These are phyloP conservation scores for Nicotiana obtusifolia DNA, from an alignment of 257 asterid genomes.

Conservation along the genomic window DNA sequence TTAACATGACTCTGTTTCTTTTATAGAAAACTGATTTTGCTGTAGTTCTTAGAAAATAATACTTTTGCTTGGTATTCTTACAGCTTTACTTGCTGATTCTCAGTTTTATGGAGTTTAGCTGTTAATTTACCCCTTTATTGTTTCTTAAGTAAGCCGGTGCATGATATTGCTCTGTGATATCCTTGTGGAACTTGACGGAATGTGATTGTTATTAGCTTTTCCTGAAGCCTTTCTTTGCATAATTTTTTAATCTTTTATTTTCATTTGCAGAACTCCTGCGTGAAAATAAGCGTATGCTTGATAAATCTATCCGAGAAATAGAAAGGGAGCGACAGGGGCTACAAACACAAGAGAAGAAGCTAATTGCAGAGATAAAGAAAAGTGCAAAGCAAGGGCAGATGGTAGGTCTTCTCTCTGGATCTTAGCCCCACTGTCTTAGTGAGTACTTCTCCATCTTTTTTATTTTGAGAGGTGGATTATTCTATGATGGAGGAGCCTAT, in stretches of 20 bases:
- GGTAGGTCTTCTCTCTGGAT: constrained; percentile 38
- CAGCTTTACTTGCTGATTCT: background rate
- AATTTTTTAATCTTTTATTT: background rate
- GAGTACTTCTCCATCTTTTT: background rate
- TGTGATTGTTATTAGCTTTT: background rate
- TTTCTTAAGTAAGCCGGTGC: background rate
- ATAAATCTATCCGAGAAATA: constrained; percentile 89
- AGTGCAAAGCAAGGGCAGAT: constrained; percentile 99
- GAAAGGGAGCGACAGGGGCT: constrained; percentile 97
- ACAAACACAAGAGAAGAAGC: constrained; percentile 91
- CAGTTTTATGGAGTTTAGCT: background rate
- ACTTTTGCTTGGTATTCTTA: background rate
- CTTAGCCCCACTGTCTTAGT: background rate
- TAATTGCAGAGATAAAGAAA: constrained; percentile 86
- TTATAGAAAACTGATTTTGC: background rate
- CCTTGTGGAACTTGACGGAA: background rate
- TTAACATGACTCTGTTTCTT: background rate
- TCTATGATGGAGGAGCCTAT: background rate
- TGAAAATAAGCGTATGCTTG: constrained; percentile 97
- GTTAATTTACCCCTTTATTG: background rate
- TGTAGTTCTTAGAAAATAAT: background rate
- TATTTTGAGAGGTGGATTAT: background rate
- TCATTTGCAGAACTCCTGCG: constrained; percentile 72
- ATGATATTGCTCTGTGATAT: background rate
- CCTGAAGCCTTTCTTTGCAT: background rate